These are phyloP conservation scores for Angomonas ambiguus DNA, from an alignment of 208 protist species.

Conservation along the genomic window DNA sequence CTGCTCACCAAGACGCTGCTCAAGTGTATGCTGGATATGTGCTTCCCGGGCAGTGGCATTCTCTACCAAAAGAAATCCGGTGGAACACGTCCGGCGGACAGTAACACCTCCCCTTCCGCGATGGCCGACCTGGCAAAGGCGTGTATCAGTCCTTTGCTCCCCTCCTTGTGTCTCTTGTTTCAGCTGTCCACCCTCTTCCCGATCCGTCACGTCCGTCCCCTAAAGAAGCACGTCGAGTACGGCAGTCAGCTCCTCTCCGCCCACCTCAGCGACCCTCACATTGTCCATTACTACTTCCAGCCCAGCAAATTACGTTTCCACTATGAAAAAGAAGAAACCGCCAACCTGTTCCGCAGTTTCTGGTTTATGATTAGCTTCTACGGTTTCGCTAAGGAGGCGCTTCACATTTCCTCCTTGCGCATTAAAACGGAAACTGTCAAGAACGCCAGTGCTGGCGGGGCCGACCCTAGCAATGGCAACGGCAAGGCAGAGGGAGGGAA, in stretches of 20 bases:
- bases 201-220: slow-evolving; percentile 32
- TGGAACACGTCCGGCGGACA: slow-evolving; percentile 14
- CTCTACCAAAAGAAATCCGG: slow-evolving; percentile 40
- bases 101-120: slow-evolving; percentile 19
- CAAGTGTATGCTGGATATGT: slow-evolving; percentile 61
- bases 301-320: slow-evolving; percentile 19
- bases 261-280: slow-evolving; percentile 44
- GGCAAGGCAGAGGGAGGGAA: not conserved
- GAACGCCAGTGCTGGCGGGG: not conserved
- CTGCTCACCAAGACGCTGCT: slow-evolving; percentile 45
- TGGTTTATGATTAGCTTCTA: slow-evolving; percentile 84
- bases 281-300: slow-evolving; percentile 50
- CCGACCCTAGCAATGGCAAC: not conserved
- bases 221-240: slow-evolving; percentile 54
- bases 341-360: slow-evolving; percentile 52
- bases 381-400: slow-evolving; percentile 53
- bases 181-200: slow-evolving; percentile 66
- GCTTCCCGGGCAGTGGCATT: slow-evolving; percentile 76
- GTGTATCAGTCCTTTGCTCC: slow-evolving; percentile 53
- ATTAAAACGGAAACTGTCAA: slow-evolving; percentile 5
- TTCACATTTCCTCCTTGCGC: slow-evolving; percentile 7
- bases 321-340: slow-evolving; percentile 15
- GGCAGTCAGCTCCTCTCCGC: slow-evolving; percentile 35
- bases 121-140: slow-evolving; percentile 36
- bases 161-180: slow-evolving; percentile 50